Conservation (phyloP, 1,284 basidiomycete species). For the Malassezia yamatoensis region DNA sequence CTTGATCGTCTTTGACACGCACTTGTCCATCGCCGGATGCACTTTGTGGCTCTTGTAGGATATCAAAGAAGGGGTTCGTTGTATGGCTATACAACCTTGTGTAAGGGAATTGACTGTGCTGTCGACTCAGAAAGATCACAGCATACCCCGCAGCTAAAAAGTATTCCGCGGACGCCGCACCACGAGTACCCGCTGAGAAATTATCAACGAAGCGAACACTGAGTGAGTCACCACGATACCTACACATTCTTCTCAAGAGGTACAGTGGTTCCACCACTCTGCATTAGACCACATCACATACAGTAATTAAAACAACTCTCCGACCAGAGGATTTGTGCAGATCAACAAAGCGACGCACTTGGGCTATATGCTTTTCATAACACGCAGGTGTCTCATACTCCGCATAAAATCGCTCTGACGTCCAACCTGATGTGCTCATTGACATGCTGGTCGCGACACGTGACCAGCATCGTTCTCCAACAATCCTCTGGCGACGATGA, state of each 20-base stretch:
- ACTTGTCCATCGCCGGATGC: slow-evolving; percentile 49
- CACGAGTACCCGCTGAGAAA: slow-evolving; percentile 94
- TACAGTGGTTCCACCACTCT: slow-evolving; percentile 45
- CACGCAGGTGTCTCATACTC: slow-evolving; percentile 2
- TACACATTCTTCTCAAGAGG: slow-evolving; percentile 40
- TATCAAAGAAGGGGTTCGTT: slow-evolving; percentile 91
- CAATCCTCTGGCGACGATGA: slow-evolving; percentile 18
- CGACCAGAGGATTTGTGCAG: slow-evolving; percentile 58
- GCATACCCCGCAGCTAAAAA: slow-evolving; percentile 84
- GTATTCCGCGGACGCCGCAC: slow-evolving; percentile 94
- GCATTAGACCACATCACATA: slow-evolving; percentile 55
- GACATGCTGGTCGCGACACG: neutral
- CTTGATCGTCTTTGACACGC: slow-evolving; percentile 59
- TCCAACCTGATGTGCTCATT: slow-evolving; percentile 5
- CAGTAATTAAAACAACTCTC: slow-evolving; percentile 84
- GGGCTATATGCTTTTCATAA: neutral
- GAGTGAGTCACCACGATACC: slow-evolving; percentile 19
- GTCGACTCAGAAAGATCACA: slow-evolving; percentile 94
- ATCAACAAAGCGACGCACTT: slow-evolving; percentile 56
- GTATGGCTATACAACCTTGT: slow-evolving; percentile 94
- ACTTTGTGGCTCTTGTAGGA: slow-evolving; percentile 60
- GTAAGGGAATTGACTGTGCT: slow-evolving; percentile 93
- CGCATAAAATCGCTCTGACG: slow-evolving; percentile 11
- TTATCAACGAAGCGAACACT: slow-evolving; percentile 97
- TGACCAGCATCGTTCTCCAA: neutral